Evolutionary conservation across 257 asterid species (phyloP), one percentile per base, ranked within the genome.

Genomic region (Salvia rosmarinus): DNA sequence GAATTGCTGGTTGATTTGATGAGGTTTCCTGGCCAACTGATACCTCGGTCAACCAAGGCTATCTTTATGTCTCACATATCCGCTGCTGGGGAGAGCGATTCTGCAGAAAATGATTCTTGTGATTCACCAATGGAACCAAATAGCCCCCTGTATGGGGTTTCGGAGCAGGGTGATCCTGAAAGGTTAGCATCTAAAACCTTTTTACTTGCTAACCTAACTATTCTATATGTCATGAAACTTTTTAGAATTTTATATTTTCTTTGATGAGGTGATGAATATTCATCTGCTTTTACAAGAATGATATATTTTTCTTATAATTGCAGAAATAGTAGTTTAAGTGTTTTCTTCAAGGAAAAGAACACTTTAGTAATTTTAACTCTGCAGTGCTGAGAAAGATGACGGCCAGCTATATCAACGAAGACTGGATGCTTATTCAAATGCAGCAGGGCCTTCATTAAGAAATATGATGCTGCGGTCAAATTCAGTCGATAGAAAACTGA

Each of bases 81-180:
- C 80, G 96, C 89, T 78, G 95, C 98, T 7, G 99, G 92, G 75
- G 99, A 95, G 86, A 95, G 98, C 80, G 99, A 95, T 72, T 91
- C 98, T 78, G 99, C 99, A 67, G 99, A 95, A 84, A 95, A 95
- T 87, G 99, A 95, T 82, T 95, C 99, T 55, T 95, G 98, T 63
- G 99, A 95, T 88, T 95, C 99, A 34, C 99, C 99, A 13, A 74
- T 95, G 84, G 99, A 91, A 82, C 98, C 99, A 57, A 91, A 95
- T 75, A 95, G 99, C 82, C 99, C 99, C 64, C 90, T 91, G 12
- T 91, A 77, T 71, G 99, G 96, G 73, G 84, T 85, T 78, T 75
- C 98, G 7, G 99, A 95, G 72, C 78, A 86, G 79, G 88, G 68
- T 65, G 98, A 91, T 82, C 74, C 87, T 37, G 98, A 87, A 80